A percentile compares a stretch with the other conserved stretches of the same genome.
Conservation (phyloP, 352 stramenopile species). For the Globisporangium radiosum region DNA sequence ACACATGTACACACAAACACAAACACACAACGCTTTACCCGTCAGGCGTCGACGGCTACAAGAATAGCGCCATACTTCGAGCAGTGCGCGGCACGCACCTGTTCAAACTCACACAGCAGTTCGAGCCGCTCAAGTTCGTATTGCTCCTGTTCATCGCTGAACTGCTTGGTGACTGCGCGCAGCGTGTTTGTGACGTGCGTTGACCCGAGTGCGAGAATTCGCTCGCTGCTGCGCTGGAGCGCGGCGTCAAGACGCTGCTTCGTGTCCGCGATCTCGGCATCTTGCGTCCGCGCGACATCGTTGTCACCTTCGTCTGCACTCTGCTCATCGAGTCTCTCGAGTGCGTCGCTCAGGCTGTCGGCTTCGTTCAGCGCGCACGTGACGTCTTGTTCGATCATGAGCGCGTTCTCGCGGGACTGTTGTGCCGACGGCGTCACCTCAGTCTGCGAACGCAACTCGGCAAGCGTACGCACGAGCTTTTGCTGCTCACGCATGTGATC, state of each 20-base stretch:
- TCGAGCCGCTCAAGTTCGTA: slow-evolving; percentile 10
- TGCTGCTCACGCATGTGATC: slow-evolving; percentile 6
- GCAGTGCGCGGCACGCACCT: slow-evolving; percentile 2
- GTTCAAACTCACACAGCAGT: slow-evolving; percentile 11
- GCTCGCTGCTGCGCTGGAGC: slow-evolving; percentile 4
- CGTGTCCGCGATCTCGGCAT: not conserved
- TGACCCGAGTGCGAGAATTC: slow-evolving; percentile 10
- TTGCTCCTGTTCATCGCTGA: not conserved
- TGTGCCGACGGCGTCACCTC: not conserved
- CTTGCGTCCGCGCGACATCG: not conserved
- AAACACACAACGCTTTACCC: too few relatives aligned
- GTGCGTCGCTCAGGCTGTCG: not conserved
- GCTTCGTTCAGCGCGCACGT: slow-evolving; percentile 5
- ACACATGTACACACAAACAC: too few relatives aligned
- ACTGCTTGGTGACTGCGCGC: not conserved
- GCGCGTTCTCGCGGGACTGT: not conserved
- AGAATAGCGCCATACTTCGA: too few relatives aligned
- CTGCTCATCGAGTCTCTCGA: slow-evolving; percentile 7
- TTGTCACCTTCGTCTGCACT: not conserved
- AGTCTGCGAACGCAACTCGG: not conserved
- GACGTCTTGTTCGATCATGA: slow-evolving; percentile 10
- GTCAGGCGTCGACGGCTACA: too few relatives aligned
- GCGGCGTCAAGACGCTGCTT: not conserved
- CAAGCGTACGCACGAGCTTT: slow-evolving; percentile 3
- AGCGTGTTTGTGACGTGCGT: slow-evolving; percentile 6